A percentile compares a stretch with the other conserved stretches of the same genome.
These are phyloP conservation scores for Juncus effusus DNA, from an alignment of 176 grass and related monocot genomes.

Conservation along the genomic window DNA sequence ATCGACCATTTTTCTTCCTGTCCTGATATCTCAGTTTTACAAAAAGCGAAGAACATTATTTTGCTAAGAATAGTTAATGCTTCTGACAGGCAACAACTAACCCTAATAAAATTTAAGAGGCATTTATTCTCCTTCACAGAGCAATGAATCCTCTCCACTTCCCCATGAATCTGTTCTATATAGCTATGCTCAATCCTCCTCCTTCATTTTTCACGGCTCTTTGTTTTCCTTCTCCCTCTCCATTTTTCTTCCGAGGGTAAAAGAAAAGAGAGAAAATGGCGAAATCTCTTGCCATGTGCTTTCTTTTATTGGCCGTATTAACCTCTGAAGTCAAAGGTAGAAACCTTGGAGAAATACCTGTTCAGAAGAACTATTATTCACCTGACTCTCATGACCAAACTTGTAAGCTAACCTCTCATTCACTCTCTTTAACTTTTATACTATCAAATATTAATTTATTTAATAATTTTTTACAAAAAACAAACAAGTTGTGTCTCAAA, in stretches of 20 bases:
- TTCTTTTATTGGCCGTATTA: conserved; percentile 14
- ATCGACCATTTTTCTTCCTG: too few relatives aligned
- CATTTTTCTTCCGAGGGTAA: conserved; percentile 4
- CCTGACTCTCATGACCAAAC: background rate
- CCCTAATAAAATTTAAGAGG: conserved; percentile 10
- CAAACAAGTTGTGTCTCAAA: too few relatives aligned
- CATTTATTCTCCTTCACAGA: conserved; percentile 23
- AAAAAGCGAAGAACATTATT: too few relatives aligned
- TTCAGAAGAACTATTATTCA: background rate
- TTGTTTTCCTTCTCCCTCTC: conserved; percentile 6
- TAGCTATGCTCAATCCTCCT: background rate
- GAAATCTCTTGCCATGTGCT: conserved; percentile 1
- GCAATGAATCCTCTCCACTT: conserved; percentile 18
- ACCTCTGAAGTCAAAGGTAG: conserved; percentile 20
- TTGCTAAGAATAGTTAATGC: background rate
- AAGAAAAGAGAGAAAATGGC: conserved; percentile 11
- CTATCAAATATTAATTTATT: background rate
- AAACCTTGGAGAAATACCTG: conserved; percentile 17
- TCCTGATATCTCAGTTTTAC: too few relatives aligned
- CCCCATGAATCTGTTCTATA: conserved; percentile 12
- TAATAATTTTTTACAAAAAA: too few relatives aligned
- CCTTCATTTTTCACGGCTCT: background rate
- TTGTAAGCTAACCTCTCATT: conserved; percentile 3
- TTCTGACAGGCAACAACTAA: conserved; percentile 27
- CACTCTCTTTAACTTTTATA: background rate